phyloP scores from a whole-genome alignment of 768 basidiomycete species.

The Daedaleopsis sinensis region DNA sequence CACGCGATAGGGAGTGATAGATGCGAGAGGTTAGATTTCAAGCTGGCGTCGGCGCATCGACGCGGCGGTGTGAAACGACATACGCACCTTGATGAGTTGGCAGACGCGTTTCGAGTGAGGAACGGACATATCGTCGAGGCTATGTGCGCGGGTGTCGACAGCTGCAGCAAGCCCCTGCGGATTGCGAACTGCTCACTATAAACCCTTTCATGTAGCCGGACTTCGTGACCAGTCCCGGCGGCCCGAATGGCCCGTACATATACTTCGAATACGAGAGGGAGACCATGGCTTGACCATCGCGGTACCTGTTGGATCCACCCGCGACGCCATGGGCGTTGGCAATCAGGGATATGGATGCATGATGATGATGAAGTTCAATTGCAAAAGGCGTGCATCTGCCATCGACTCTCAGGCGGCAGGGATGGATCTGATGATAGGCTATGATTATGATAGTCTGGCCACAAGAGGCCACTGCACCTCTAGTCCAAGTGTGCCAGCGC shows the following conservation, averaged over 20 bases:
- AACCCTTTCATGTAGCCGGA: background rate
- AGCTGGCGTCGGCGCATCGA: background rate
- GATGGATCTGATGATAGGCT: no score
- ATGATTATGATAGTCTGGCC: no score
- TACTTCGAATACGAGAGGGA: background rate
- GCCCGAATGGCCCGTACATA: background rate
- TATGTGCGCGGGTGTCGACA: background rate
- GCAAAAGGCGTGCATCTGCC: no score
- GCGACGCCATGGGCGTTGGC: no score
- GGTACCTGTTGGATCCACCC: no score
- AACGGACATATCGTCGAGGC: slow-evolving; percentile 30
- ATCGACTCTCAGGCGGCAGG: no score
- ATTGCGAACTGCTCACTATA: background rate
- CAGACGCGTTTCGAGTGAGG: slow-evolving; percentile 57
- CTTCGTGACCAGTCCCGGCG: background rate
- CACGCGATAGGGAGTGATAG: background rate
- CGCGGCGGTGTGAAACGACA: background rate
- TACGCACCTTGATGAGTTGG: slow-evolving; percentile 69
- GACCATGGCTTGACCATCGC: no score
- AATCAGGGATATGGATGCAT: no score
- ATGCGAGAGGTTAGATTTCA: background rate
- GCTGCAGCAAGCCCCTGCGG: no score
- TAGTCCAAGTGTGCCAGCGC: no score
- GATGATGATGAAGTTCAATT: no score
- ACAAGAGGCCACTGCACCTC: no score